A percentile compares a stretch with the other conserved stretches of the same genome.
phyloP scores from a whole-genome alignment of 257 asterid species.

The Solanum bulbocastanum region DNA sequence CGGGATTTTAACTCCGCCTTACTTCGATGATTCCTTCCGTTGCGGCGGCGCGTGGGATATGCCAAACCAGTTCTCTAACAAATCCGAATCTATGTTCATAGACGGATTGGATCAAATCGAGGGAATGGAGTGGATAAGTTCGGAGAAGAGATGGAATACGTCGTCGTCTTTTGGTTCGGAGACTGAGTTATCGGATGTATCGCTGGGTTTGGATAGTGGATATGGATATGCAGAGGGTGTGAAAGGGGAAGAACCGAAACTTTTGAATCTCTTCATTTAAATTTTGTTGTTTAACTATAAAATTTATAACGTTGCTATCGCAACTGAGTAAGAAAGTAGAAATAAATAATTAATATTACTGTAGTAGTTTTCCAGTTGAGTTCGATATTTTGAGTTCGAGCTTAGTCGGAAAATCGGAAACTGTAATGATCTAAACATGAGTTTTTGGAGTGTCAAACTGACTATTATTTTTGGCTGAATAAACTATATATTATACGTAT shows the following conservation, averaged over 20 bases:
- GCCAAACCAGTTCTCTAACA: not conserved
- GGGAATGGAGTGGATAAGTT: not conserved
- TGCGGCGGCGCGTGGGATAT: not conserved
- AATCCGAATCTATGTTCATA: not conserved
- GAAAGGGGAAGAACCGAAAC: slow-evolving; percentile 65
- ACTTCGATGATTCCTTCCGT: not conserved
- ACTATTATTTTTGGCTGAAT: not conserved
- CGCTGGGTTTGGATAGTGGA: slow-evolving; percentile 30
- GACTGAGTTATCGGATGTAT: slow-evolving; percentile 33
- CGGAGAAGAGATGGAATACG: slow-evolving; percentile 5
- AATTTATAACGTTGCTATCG: too few species aligned
- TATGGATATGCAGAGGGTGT: slow-evolving; percentile 13
- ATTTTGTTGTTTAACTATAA: not conserved
- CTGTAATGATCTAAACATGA: not conserved
- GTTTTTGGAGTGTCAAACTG: not conserved
- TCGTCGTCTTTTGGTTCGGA: slow-evolving; percentile 29
- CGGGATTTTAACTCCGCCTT: slow-evolving; percentile 9
- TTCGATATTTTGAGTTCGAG: not conserved
- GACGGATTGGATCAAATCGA: not conserved
- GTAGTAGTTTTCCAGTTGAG: not conserved
- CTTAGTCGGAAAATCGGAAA: slow-evolving; percentile 3
- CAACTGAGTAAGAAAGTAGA: not conserved
- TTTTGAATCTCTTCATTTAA: slow-evolving; percentile 62
- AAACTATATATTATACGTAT: not conserved
- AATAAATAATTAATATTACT: not conserved